Base-by-base conservation (phyloP, 2,329 filamentous ascomycete genomes). In the Aspergillus udagawae region DNA sequence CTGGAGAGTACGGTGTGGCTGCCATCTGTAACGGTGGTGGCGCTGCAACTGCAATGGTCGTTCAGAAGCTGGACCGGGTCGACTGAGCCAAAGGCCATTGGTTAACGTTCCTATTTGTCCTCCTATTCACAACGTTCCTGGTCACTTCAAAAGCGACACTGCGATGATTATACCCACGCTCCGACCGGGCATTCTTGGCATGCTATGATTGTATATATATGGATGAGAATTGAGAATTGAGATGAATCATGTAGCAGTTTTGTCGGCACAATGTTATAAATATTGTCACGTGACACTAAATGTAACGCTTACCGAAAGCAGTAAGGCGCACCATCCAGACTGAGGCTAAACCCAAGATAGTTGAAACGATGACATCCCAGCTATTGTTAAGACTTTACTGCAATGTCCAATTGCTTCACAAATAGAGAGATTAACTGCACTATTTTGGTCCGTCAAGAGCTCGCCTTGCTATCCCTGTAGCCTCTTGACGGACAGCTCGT, bases 11-110 rank as follows among this genome's bases (percentile, higher is more conserved):
- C 71, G 94, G 94, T 54, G 90, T 93, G 63, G 94, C 92, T 17
- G 92, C 92, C 2, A 97, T 99, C 60, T 97, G 94, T 79, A 99
- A 99, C 69, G 94, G 94, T 49, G 94, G 94, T 45, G 94, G 94
- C 58, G 93, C 92, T 14, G 91, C 93, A 1, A 93, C 90, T 9
- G 94, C 92, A 0, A 83, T 97, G 70, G 91, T 97, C 51, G 91
- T 99, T 54, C 92, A 97, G 77, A 86, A 86, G 66, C 82, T 93
- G 64, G 87, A 89, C 62, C 70, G 68, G 20, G 76, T 79, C 21
- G 72, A 77, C 52, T 77, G 70, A 66, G 32, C 32, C 32, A 38
- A 38, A 35, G 4, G 32, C 49, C 25, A n/a, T 28, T 35, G 21
- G 23, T 51, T 14, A 21, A 51, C 29, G 27, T 51, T 23, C 9